Conservation (phyloP, 345 rosid genomes). For the Draba incana region DNA sequence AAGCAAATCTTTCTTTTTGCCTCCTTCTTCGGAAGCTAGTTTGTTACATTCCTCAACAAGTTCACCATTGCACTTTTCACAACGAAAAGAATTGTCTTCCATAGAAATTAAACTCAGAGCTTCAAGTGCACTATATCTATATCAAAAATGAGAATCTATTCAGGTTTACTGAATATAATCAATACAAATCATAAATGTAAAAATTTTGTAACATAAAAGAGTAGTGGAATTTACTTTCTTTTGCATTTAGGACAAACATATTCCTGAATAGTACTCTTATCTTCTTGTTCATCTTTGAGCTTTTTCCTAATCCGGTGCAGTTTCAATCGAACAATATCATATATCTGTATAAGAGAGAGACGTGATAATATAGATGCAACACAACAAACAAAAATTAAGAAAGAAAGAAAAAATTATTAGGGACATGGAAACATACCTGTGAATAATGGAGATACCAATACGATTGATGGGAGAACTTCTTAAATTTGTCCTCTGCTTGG, state of each 20-base stretch:
- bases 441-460: constrained; percentile 92
- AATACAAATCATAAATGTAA: background rate
- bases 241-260: constrained; percentile 88
- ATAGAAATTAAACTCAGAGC: constrained; percentile 68
- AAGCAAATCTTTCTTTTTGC: constrained; percentile 77
- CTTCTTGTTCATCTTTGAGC: constrained; percentile 80
- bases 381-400: background rate
- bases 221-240: constrained; percentile 56
- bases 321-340: constrained; percentile 77
- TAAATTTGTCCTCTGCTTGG: constrained; percentile 84
- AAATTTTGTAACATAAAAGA: constrained; percentile 16
- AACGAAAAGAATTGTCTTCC: constrained; percentile 78
- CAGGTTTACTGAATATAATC: constrained; percentile 15
- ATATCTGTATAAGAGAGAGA: constrained; percentile 57
- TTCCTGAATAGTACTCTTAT: constrained; percentile 85
- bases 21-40: constrained; percentile 77
- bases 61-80: constrained; percentile 87
- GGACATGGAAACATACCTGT: constrained; percentile 54
- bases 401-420: no score
- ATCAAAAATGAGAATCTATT: constrained; percentile 26
- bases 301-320: constrained; percentile 75
- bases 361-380: constrained; percentile 3
- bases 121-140: constrained; percentile 86
- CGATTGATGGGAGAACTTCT: constrained; percentile 73
- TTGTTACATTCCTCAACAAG: constrained; percentile 93